Conservation (phyloP, 257 asterid genomes). For the Lantana camara region DNA sequence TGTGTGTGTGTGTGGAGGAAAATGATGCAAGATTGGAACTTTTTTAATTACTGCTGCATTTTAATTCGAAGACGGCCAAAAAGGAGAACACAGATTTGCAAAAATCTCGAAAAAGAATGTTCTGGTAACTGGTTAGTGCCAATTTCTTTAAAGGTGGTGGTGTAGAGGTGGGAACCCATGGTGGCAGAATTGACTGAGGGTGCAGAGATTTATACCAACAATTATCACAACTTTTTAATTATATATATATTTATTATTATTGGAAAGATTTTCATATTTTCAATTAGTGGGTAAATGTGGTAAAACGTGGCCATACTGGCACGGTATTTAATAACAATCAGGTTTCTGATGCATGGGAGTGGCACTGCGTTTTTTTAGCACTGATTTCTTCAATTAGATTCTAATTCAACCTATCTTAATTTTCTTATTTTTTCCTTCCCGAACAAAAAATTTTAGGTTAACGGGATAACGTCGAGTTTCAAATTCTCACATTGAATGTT, state of each 20-base stretch:
- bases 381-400: neutral
- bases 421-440: no score
- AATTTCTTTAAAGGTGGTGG: neutral
- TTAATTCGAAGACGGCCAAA: neutral
- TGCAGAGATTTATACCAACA: neutral
- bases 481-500: no score
- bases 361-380: neutral
- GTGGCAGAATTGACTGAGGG: slow-evolving; percentile 6
- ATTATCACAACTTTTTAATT: no score
- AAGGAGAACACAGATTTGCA: neutral
- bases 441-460: no score
- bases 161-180: slow-evolving; percentile 8
- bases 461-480: no score
- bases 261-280: neutral
- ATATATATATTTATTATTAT: no score
- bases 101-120: neutral
- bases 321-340: neutral
- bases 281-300: neutral
- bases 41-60: neutral
- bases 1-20: neutral
- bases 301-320: neutral
- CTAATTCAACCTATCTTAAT: no score
- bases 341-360: neutral
- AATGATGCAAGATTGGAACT: neutral
- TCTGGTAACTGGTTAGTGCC: neutral